A percentile compares a stretch with the other conserved stretches of the same genome.
Evolutionary conservation across 495 filamentous ascomycete genomes (phyloP).

Genomic region (Annulohypoxylon maeteangense): DNA sequence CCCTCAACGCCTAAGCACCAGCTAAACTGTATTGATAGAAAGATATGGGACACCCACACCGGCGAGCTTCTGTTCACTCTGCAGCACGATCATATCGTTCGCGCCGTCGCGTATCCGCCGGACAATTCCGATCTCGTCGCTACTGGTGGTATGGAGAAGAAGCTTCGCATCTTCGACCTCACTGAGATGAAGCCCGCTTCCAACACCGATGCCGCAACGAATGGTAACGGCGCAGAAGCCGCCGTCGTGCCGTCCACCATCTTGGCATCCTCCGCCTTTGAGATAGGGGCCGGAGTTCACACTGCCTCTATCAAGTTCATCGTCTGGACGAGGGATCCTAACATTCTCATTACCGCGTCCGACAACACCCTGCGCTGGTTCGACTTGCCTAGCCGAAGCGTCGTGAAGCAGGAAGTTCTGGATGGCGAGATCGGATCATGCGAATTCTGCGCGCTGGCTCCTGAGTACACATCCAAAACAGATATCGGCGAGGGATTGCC

Average conservation of each 20-base stretch:
- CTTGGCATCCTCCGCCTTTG: conserved; percentile 69
- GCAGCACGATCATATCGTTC: conserved; percentile 92
- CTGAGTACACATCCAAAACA: conserved; percentile 50
- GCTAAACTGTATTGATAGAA: conserved; percentile 61
- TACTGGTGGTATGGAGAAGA: conserved; percentile 95
- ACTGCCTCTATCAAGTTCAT: conserved; percentile 91
- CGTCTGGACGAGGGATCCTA: conserved; percentile 88
- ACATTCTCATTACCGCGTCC: conserved; percentile 87
- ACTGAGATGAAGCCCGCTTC: conserved; percentile 55
- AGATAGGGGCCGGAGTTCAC: conserved; percentile 87
- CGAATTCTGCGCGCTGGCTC: conserved; percentile 74
- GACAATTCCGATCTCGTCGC: conserved; percentile 80
- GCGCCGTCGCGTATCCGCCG: conserved; percentile 90
- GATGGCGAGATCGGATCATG: conserved; percentile 90
- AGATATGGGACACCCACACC: conserved; percentile 95
- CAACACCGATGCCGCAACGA: conserved; percentile 32
- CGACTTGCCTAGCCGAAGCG: conserved; percentile 78
- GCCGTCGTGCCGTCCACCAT: conserved; percentile 52
- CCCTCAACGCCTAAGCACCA: background rate
- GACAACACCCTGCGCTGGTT: conserved; percentile 95
- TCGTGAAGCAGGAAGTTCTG: conserved; percentile 75
- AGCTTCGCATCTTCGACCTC: conserved; percentile 93
- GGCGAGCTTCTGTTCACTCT: conserved; percentile 91
- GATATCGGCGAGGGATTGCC: conserved; percentile 66
- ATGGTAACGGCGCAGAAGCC: conserved; percentile 28